Base-by-base conservation (phyloP, 164 flowering plant species). In the Dillenia turbinata region DNA sequence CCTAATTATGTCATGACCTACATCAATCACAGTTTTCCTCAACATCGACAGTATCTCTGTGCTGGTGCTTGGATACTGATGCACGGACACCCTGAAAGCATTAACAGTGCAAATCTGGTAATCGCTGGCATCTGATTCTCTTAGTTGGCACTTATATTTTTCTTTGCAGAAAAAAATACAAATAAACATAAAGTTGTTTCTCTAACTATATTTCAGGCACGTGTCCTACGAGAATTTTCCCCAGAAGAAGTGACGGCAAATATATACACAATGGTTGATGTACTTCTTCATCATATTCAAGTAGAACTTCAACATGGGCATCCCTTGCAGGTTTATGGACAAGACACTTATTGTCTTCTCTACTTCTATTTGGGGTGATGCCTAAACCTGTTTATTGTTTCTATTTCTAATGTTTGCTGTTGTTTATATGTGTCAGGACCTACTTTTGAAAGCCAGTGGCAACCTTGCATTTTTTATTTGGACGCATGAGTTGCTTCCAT, bases 231-330 rank as follows among this genome's bases (percentile, higher is more conserved):
- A 70, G 98, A 91, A 56, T 61, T 94, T 79, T 85, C 95, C 50
- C 98, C 99, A 24, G 99, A 94, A 70, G 99, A 91, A 79, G 99
- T 94, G 66, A 94, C 99, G 44, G 76, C 86, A 51, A 94, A 94
- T 76, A 86, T 94, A 57, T 94, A 91, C 71, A 89, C 88, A 12
- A 81, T 94, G 97, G 97, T 94, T 60, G 99, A 94, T 85, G 97
- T 94, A 47, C 75, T 94, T 47, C 93, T 94, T 75, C 96, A 91
- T 74, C 87, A 94, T 61, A 85, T 91, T 73, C 94, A 88, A 52
- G 62, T 79, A 57, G 99, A 94, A 75, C 85, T 87, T 57, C 93
- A 90, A 71, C 95, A 75, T 67, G 95, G 96, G 5, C 97, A 80
- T 77, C 66, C 76, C 17, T 73, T 82, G 48, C 97, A 90, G 97